Evolutionary conservation across 371 early-diverging fungal genomes (phyloP).

Genomic region (Rhizopus microsporus): DNA sequence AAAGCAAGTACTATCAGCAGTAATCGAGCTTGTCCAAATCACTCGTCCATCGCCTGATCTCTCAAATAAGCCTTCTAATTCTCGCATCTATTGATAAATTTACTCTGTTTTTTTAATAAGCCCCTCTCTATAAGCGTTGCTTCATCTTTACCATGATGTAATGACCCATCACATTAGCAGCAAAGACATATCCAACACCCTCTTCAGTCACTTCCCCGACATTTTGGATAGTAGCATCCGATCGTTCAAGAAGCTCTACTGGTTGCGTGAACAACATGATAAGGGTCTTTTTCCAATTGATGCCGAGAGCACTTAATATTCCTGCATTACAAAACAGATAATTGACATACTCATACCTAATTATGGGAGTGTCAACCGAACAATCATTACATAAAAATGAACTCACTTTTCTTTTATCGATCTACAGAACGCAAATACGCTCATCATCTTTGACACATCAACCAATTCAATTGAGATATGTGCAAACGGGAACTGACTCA

Average conservation of each 20-base stretch:
- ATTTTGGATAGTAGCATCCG: slow-evolving; percentile 71
- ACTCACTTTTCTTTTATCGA: slow-evolving; percentile 29
- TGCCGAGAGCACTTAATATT: slow-evolving; percentile 58
- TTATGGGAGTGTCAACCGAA: neutral
- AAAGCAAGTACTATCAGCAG: slow-evolving; percentile 57
- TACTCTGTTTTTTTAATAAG: neutral
- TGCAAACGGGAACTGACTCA: slow-evolving; percentile 43
- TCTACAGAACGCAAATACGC: slow-evolving; percentile 42
- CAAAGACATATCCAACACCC: slow-evolving; percentile 79
- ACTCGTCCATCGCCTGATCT: slow-evolving; percentile 64
- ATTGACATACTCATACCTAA: slow-evolving; percentile 57
- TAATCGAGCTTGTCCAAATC: slow-evolving; percentile 81
- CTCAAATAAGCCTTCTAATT: slow-evolving; percentile 52
- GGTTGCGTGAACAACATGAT: slow-evolving; percentile 60
- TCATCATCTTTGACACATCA: slow-evolving; percentile 56
- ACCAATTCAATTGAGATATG: slow-evolving; percentile 49
- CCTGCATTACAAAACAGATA: slow-evolving; percentile 86
- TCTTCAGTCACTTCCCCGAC: slow-evolving; percentile 55
- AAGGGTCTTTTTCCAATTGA: slow-evolving; percentile 52
- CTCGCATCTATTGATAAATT: slow-evolving; percentile 49
- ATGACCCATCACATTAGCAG: slow-evolving; percentile 88
- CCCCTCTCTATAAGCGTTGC: neutral
- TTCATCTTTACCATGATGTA: slow-evolving; percentile 67
- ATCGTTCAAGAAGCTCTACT: slow-evolving; percentile 59
- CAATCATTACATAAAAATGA: neutral